Evolutionary conservation across 495 filamentous ascomycete species (phyloP).

Genomic region (Diplogelasinospora grovesii): DNA sequence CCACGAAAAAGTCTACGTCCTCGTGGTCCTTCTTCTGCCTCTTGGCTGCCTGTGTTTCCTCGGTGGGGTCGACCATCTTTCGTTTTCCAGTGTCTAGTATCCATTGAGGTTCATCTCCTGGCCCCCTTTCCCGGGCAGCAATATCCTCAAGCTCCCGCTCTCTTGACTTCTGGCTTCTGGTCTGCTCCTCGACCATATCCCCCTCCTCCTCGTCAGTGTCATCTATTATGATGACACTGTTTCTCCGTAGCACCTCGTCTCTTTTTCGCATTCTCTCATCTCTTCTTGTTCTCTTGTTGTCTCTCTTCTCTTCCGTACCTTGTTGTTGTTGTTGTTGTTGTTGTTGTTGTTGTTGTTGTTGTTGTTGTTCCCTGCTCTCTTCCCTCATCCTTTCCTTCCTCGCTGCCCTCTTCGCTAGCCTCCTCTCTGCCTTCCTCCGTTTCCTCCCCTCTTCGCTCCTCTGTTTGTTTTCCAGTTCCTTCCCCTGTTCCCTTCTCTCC

Average conservation of each 20-base stretch:
- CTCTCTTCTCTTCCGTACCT: background rate
- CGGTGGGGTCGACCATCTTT: no score
- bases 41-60: no score
- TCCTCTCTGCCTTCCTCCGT: background rate
- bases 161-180: no score
- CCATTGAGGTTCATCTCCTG: no score
- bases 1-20: no score
- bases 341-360: no score
- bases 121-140: no score
- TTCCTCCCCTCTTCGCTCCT: background rate
- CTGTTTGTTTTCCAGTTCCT: background rate
- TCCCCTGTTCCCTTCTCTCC: background rate
- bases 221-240: background rate
- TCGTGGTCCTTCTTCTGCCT: no score
- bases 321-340: no score
- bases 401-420: background rate
- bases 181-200: conserved; percentile 3
- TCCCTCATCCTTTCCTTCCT: conserved; percentile 3
- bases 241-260: conserved; percentile 3
- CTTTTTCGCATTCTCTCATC: background rate
- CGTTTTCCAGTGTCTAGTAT: no score
- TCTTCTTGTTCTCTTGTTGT: background rate
- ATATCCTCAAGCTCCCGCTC: no score
- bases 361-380: no score
- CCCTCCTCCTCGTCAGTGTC: background rate